Base-by-base conservation (phyloP, 2,329 filamentous ascomycete species). In the Albophoma yamanashiensis region DNA sequence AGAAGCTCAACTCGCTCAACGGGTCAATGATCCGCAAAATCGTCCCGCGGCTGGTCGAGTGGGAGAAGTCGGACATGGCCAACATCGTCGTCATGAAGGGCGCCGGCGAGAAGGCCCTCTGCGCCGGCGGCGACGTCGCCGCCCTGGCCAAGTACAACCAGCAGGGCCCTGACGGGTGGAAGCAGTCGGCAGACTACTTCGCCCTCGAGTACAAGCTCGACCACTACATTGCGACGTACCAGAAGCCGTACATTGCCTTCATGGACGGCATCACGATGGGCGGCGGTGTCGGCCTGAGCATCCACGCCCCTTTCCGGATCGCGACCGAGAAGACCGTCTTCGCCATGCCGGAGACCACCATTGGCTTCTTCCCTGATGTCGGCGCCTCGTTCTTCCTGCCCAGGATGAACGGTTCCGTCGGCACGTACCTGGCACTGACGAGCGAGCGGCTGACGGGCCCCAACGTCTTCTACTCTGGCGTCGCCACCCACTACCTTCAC, bases 211-310 rank as follows among this genome's bases (percentile, higher is more conserved):
- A 97, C 81, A 88, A 91, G 77, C 86, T 99, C 64, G 90, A 99
- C 73, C 94, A 99, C 76, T 81, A 93, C 67, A 96, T 99, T 71
- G 90, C 94, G 27, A 97, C 92, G 43, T 97, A 96, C 77, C 73
- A 79, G 63, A 99, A 97, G 78, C 94, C 94, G 0, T 96, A 94
- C 70, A 85, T 99, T 58, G 89, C 94, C 39, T 89, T 97, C 71
- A 95, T 99, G 88, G 94, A 99, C 70, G 94, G 94, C 62, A 89
- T 96, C 73, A 99, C 95, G 58, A 99, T 99, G 94, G 94, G 94
- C 60, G 94, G 94, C 60, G 94, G 94, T 65, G 94, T 97, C 58
- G 94, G 94, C 8, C 83, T 99, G 60, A 95, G 90, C 73, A 84
- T 96, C 58, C 95, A 99, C 75, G 93, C 94, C 2, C 95, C 94